A percentile compares a stretch with the other conserved stretches of the same genome.
phyloP scores from a whole-genome alignment of 2,329 filamentous ascomycete species.

The Stemphylium beticola region DNA sequence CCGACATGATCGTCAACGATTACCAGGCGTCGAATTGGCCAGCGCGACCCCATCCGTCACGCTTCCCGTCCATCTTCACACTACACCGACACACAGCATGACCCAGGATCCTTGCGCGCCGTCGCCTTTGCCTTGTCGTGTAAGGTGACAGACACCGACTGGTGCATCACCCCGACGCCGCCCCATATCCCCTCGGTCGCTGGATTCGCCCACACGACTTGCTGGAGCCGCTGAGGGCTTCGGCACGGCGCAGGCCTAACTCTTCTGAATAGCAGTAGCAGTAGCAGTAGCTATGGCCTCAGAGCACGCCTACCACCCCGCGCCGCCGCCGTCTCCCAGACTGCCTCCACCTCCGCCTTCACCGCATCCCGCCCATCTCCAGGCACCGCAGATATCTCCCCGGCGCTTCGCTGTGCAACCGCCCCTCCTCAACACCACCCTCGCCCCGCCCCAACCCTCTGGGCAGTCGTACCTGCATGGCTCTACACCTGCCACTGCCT shows the following conservation, averaged over 20 bases:
- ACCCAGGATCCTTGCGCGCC: constrained; percentile 18
- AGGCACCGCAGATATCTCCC: constrained; percentile 37
- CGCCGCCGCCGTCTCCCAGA: constrained; percentile 27
- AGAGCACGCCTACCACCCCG: constrained; percentile 15
- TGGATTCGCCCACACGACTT: constrained; percentile 31
- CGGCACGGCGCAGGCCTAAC: constrained; percentile 25
- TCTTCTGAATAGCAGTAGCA: too few species aligned
- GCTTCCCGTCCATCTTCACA: constrained; percentile 18
- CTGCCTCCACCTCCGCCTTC: constrained; percentile 29
- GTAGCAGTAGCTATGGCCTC: constrained; percentile 20
- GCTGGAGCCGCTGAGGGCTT: constrained; percentile 45
- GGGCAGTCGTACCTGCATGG: constrained; percentile 39
- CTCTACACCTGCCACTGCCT: constrained; percentile 48
- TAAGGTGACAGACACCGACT: constrained; percentile 24
- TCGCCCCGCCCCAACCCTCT: constrained; percentile 44
- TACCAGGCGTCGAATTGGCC: constrained; percentile 27
- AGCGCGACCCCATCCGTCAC: constrained; percentile 16
- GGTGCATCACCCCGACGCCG: constrained; percentile 15
- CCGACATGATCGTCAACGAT: constrained; percentile 21
- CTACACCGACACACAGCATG: constrained; percentile 14
- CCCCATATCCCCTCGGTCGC: constrained; percentile 17
- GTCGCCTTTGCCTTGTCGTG: constrained; percentile 9
- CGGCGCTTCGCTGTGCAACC: constrained; percentile 51
- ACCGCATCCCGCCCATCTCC: constrained; percentile 18
- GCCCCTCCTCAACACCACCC: constrained; percentile 49